Percentiles rank a stretch among this genome's conserved stretches.
phyloP scores from a whole-genome alignment of 164 flowering plant species.

The Macadamia tetraphylla region DNA sequence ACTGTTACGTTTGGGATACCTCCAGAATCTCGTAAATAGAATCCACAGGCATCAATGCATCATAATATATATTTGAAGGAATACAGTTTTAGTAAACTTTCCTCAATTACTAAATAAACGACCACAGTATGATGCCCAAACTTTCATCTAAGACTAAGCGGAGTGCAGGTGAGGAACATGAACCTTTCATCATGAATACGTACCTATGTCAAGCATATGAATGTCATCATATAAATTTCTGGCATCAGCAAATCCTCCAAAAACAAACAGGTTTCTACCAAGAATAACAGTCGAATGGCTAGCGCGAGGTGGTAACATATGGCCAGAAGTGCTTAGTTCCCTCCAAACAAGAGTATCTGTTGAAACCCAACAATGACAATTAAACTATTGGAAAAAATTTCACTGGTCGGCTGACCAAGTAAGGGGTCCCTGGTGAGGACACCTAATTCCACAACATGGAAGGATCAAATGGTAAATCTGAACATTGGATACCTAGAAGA shows the following conservation, averaged over 20 bases:
- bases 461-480: too few relatives aligned
- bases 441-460: too few relatives aligned
- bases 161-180: not conserved
- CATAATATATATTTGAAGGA: too few relatives aligned
- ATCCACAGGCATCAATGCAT: too few relatives aligned
- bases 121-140: not conserved
- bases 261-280: slow-evolving; percentile 76
- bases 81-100: too few relatives aligned
- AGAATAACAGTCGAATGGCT: slow-evolving; percentile 82
- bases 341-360: slow-evolving; percentile 82
- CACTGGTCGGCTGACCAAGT: too few relatives aligned
- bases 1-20: too few relatives aligned
- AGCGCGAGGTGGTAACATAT: slow-evolving; percentile 75
- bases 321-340: slow-evolving; percentile 68
- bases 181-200: slow-evolving; percentile 13
- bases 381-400: not conserved
- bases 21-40: too few relatives aligned
- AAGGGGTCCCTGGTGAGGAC: too few relatives aligned
- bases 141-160: not conserved
- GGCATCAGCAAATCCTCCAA: slow-evolving; percentile 92
- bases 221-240: slow-evolving; percentile 87
- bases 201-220: slow-evolving; percentile 84
- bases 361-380: slow-evolving; percentile 13
- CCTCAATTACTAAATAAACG: too few relatives aligned
- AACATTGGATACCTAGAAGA: too few relatives aligned